These are phyloP conservation scores for Ceratobasidium sp. DNA, from an alignment of 1,284 basidiomycete genomes.

Conservation along the genomic window DNA sequence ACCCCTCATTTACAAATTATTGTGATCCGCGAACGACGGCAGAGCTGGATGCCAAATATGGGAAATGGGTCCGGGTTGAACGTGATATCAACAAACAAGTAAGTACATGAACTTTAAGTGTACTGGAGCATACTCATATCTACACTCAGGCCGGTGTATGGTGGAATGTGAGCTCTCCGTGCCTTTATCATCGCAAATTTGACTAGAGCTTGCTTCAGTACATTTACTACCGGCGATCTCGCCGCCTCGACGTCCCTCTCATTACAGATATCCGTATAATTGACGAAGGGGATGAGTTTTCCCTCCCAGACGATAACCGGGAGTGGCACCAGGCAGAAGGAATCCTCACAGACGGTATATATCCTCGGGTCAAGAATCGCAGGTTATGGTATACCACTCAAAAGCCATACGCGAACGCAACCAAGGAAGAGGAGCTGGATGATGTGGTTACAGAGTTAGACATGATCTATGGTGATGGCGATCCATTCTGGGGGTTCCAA, in stretches of 20 bases:
- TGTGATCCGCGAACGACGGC: constrained; percentile 78
- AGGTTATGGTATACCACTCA: constrained; percentile 82
- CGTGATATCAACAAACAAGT: constrained; percentile 73
- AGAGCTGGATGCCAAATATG: constrained; percentile 81
- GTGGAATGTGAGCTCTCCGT: constrained; percentile 47
- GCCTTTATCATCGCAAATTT: constrained; percentile 1
- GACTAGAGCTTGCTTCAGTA: constrained; percentile 61
- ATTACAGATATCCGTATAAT: constrained; percentile 58
- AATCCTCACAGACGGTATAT: constrained; percentile 70
- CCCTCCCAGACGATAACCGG: constrained; percentile 56
- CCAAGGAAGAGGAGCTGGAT: constrained; percentile 65
- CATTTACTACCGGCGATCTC: constrained; percentile 86
- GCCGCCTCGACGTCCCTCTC: constrained; percentile 76
- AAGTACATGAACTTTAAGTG: not conserved
- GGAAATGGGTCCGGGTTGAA: constrained; percentile 89
- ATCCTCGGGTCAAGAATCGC: constrained; percentile 63
- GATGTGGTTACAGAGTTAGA: constrained; percentile 89
- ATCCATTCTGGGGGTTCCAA: constrained; percentile 82
- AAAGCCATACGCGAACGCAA: constrained; percentile 71
- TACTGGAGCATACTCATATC: not conserved
- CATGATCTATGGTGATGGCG: constrained; percentile 82
- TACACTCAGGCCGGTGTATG: constrained; percentile 66
- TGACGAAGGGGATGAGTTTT: constrained; percentile 60
- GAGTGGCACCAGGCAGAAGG: constrained; percentile 71
- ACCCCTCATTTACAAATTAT: constrained; percentile 69